Percentiles rank a stretch among this genome's conserved stretches.
Conservation (phyloP, 1,139 yeast genomes). For the Waltiozyma solani region DNA sequence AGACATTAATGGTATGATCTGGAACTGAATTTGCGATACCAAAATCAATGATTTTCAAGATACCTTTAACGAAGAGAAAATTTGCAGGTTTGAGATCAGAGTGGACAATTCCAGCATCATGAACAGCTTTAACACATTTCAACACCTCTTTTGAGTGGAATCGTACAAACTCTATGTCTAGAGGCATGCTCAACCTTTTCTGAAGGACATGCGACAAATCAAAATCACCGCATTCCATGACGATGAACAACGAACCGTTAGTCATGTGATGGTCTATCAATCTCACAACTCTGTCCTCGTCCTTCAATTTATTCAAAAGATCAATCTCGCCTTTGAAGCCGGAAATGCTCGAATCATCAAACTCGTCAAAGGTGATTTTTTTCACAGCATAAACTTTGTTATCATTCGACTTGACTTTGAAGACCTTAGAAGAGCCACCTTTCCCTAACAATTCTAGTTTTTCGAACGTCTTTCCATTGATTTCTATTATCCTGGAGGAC, state of each 20-base stretch:
- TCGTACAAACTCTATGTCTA: conserved; percentile 73
- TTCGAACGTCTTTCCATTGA: conserved; percentile 61
- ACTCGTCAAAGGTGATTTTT: conserved; percentile 71
- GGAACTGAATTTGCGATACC: conserved; percentile 95
- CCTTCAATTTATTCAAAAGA: conserved; percentile 48
- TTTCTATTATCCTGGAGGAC: conserved; percentile 20
- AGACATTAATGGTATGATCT: conserved; percentile 83
- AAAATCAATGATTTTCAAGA: conserved; percentile 83
- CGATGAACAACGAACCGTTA: conserved; percentile 56
- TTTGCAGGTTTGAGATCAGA: conserved; percentile 95
- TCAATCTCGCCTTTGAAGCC: conserved; percentile 91
- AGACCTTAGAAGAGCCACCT: conserved; percentile 93
- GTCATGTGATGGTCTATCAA: conserved; percentile 65
- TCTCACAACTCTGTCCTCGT: conserved; percentile 67
- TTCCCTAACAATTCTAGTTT: conserved; percentile 73
- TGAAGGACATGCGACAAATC: conserved; percentile 80
- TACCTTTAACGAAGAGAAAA: conserved; percentile 78
- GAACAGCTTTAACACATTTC: conserved; percentile 82
- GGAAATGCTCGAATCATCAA: conserved; percentile 60
- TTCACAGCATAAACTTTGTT: conserved; percentile 70
- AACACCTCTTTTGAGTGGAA: conserved; percentile 76
- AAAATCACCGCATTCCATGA: conserved; percentile 94
- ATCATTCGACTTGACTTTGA: conserved; percentile 55
- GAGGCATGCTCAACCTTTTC: conserved; percentile 38
- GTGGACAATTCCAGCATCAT: conserved; percentile 81